Evolutionary conservation across 2,329 filamentous ascomycete species (phyloP), one percentile per base, ranked within the genome.

Genomic region (Pseudovirgaria hyperparasitica): DNA sequence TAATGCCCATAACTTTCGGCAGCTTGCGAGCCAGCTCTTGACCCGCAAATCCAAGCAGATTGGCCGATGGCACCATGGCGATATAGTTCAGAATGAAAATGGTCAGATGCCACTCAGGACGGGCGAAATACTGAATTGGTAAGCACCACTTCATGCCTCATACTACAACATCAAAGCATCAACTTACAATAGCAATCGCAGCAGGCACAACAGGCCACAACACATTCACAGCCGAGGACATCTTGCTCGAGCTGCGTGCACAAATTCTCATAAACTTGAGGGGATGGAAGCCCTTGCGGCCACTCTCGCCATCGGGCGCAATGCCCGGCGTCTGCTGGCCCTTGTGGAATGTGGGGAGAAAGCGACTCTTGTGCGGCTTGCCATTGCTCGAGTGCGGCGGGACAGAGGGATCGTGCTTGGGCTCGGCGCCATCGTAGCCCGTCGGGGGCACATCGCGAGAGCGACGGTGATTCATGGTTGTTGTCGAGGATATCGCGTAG

Each of bases 21-120:
- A 87, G 54, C 54, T 87, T 87, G 33, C 75, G 67, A 1, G 77
- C 71, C 33, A 82, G 55, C 46, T 82, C 75, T 37, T 77, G 71
- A 9, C 77, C 76, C 5, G 76, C 73, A 41, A 85, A 85, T 0
- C 79, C 79, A 28, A 85, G 66, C 31, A 82, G 51, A 42, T 85
- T 85, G 30, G 79, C 80, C 25, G 74, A 72, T 0, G 79, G 80
- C 2, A 85, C 62, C 75, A 85, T 85, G 39, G 76, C 76, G 33
- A 85, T 67, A 46, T 84, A 85, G 25, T 75, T 74, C 31, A 81
- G 63, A 26, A 69, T 62, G 54, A 85, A 85, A 28, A 76, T 70
- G 50, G 67, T 65, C 2, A 80, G 55, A 39, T 79, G 63, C 32
- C 65, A 55, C 14, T 76, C 60, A 0, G 62, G 62, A 12, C 58